Conservation (phyloP, 31 red algal species). For the Endocladia muricata region DNA sequence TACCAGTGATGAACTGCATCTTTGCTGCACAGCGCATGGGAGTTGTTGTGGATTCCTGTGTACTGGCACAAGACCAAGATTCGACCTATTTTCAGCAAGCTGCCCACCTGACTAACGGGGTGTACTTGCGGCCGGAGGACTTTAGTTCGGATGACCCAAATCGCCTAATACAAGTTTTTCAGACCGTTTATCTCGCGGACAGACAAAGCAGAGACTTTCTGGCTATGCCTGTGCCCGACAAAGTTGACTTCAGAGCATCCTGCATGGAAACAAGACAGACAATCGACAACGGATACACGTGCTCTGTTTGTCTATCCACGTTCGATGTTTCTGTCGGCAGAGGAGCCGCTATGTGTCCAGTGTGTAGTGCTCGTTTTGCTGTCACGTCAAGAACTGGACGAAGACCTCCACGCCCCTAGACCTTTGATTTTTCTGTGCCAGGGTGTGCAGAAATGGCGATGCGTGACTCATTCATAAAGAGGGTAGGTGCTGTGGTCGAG, state of each 20-base stretch:
- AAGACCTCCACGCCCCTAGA: neutral
- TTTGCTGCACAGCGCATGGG: constrained; percentile 69
- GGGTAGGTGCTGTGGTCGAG: too few relatives aligned
- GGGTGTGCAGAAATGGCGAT: too few relatives aligned
- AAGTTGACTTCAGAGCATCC: constrained; percentile 84
- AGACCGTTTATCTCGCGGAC: constrained; percentile 65
- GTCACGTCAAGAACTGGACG: neutral
- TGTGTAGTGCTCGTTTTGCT: constrained; percentile 61
- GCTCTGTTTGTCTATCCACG: constrained; percentile 81
- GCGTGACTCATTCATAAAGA: too few relatives aligned
- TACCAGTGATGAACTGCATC: constrained; percentile 77
- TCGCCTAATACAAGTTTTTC: constrained; percentile 49
- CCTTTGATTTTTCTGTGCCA: too few relatives aligned
- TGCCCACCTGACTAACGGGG: constrained; percentile 74
- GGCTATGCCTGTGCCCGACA: constrained; percentile 62
- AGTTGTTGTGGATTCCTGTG: constrained; percentile 70
- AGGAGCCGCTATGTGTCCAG: constrained; percentile 61
- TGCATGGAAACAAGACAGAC: constrained; percentile 70
- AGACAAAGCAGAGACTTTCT: constrained; percentile 56
- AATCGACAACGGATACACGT: constrained; percentile 78
- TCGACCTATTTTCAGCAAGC: constrained; percentile 86
- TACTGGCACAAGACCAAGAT: constrained; percentile 23
- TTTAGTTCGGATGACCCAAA: constrained; percentile 16
- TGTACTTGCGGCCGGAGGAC: constrained; percentile 56
- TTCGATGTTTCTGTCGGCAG: constrained; percentile 50